Base-by-base conservation (phyloP, 2,329 filamentous ascomycete genomes). In the Phaeosphaeria sp. region DNA sequence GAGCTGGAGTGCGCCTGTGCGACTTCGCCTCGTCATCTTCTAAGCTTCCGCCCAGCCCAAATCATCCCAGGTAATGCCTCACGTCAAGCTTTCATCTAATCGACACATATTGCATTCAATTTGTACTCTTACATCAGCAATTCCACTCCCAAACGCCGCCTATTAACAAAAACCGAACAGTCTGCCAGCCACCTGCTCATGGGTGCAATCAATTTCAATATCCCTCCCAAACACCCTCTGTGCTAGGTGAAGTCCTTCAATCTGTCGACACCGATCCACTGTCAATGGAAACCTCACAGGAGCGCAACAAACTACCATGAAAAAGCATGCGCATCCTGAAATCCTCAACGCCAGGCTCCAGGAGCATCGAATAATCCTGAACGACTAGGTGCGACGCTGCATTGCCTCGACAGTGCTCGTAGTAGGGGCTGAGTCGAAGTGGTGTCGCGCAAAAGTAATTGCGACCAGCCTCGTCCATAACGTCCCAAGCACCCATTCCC, bases 401-500 rank as follows among this genome's bases (percentile, higher is more conserved):
- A 9, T 69, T 46, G 11, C 72, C 72, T 36, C 72, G 68, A 51
- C 70, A 73, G 44, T 71, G 66, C 27, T 68, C 66, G 22, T 60
- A 62, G 57, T 75, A 67, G n/a, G 69, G 63, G 21, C 67, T 75
- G 15, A 76, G 56, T 9, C 71, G 65, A 30, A 76, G 63, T 2
- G 72, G 73, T 9, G 42, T 66, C 15, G 46, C 62, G 3, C 63
- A 46, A 33, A 75, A 74, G 46, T 68, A 56, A 54, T 47, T 46
- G 4, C 30, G 30, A 13, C 11, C 30, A 33, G 23, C 7, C 51
- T 22, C 48, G 23, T 10, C 21, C 47, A 49, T 55, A 18, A 53
- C 52, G 27, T 49, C 39, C 64, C 64, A 68, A 21, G 55, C 54
- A 20, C 60, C 62, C 18, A 72, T 51, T 10, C 67, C 69, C 1